Base-by-base conservation (phyloP, 2,329 filamentous ascomycete genomes). In the Zasmidium cellare region DNA sequence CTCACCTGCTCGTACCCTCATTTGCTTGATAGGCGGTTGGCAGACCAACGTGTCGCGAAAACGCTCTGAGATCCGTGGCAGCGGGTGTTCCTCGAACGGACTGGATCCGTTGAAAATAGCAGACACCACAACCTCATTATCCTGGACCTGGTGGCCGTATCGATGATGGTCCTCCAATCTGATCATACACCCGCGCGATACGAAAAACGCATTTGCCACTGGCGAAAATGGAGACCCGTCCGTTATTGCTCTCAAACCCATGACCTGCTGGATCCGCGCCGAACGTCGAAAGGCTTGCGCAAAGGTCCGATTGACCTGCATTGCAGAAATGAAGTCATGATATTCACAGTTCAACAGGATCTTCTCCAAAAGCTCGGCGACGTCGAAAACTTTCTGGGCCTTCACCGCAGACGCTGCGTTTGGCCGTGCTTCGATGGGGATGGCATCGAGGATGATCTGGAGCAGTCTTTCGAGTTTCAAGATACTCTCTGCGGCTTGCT, bases 11-110 rank as follows among this genome's bases (percentile, higher is more conserved):
- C 38, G 44, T 18, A 55, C 20, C 28, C 41, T 16, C 45, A 64
- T 51, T 12, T n/a, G 38, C 9, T 51, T 46, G 9, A 64, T 24
- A n/a, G 61, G 59, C 11, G 61, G 61, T 31, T 64, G 61, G 14
- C 50, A 59, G 35, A 63, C 12, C 12, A 59, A 54, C 35, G 55
- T 57, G 3, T 48, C 44, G 9, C 51, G 49, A 18, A 49, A 49
- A 2, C 9, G 20, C 14, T 22, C 14, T 19, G 49, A 22, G 16
- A 57, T 16, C 23, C 18, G 38, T 9, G 35, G 53, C 9, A 53
- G 14, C 11, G 24, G 44, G 2, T 23, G 23, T 12, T 19, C 23
- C 9, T 56, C 44, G 25, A 56, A 38, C 2, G 51, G 50, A 23
- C 46, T 31, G 19, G 52, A 22, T 14, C 46, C 35, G 35, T 52